Base-by-base conservation (phyloP, 139 green algal species). In the Gonium pectorale region DNA sequence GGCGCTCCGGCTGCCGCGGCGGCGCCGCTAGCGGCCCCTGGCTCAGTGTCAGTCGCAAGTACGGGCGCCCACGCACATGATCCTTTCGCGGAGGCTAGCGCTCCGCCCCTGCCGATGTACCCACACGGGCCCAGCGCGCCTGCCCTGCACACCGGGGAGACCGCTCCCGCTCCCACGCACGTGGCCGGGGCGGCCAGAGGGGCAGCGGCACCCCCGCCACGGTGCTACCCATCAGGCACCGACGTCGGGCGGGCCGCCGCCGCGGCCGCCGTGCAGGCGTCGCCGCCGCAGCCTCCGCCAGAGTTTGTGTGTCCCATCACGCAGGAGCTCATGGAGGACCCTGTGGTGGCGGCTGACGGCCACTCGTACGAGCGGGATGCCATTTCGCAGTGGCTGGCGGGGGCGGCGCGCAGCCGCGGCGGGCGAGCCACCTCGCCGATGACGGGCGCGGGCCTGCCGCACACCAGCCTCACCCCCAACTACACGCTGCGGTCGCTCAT, bases 281-380 rank as follows among this genome's bases (percentile, higher is more conserved):
- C n/a, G n/a, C n/a, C 59, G 5, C 59, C 60, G 26, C 26, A 13
- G 60, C 60, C 60, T n/a, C 70, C 70, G 7, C 2, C 49, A 0
- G 70, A 79, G 56, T 87, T 91, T 40, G 9, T 91, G n/a, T 91
- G 88, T 62, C 88, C 88, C 59, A 91, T 91, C 80, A 89, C 88
- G 5, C 84, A 54, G 38, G 67, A 73, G 21, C 38, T 93, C 24
- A 92, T 93, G 88, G 49, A 62, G 24, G 86, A 90, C 62, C 90
- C 90, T 0, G 90, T 93, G 21, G 85, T 92, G 54, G 86, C 82
- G 4, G 75, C 81, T 0, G 90, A 93, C 73, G 90, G 90, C 24
- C 67, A 91, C 82, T 89, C 78, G 37, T 93, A 93, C 60, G 90
- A 93, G 90, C 71, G 83, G 5, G 43, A 43, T 9, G 90, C 90